Base-by-base conservation (phyloP, 306 rosid genomes). In the Quercus berberidifolia region DNA sequence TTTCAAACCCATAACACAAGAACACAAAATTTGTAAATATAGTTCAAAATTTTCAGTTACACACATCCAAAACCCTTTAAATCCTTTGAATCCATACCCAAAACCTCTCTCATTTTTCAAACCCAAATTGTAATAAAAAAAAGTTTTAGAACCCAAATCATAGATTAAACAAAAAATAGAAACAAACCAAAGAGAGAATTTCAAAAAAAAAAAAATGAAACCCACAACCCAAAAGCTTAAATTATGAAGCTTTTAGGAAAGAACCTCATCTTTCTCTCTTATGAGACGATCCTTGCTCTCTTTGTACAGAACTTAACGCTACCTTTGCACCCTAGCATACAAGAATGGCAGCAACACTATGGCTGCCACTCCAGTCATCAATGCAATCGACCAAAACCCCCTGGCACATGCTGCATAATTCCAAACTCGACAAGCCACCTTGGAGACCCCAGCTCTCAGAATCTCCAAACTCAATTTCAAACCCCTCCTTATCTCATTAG, bases 231-330 rank as follows among this genome's bases (percentile, higher is more conserved):
- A 7, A 38, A 38, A 38, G 2, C 10, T 38, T 38, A 38, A 38
- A 7, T 38, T 38, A 38, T 38, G 43, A 38, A 38, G 43, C 43
- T 2, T 15, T 35, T 14, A 38, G 30, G 30, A 64, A 69, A 28
- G 55, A 18, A 85, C 97, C 97, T 92, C 89, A 41, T 92, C 92
- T 82, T 81, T 92, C 73, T 85, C 85, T 78, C 67, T 80, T 2
- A 90, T 58, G 69, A 90, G 87, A 15, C 75, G 74, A 9, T 84
- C 83, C 57, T 78, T 21, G 12, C 67, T 78, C 74, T 54, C 71
- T 55, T 20, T 77, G 28, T 14, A 57, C 41, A 63, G 20, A 57
- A 63, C 77, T 49, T 79, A 68, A 3, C 77, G 83, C 67, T 87
- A 87, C 67, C 84, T 80, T 38, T 59, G 76, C 64, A 74, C 1